Base-by-base conservation (phyloP, 2,329 filamentous ascomycete genomes). In the Pseudogymnoascus sp. region DNA sequence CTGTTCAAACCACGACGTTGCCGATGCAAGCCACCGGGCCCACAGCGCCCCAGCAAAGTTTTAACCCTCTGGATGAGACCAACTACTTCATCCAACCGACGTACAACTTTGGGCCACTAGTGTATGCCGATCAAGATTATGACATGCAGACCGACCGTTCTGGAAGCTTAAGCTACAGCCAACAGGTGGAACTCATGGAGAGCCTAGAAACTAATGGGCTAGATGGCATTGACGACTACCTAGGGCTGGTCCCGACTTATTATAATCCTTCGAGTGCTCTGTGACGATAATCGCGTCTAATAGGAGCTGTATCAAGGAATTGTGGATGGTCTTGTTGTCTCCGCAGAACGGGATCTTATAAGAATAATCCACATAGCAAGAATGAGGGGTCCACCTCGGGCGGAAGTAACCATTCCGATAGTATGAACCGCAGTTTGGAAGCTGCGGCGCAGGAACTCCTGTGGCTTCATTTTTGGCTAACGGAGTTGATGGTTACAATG, bases 131-230 rank as follows among this genome's bases (percentile, higher is more conserved):
- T 48, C 72, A 74, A 9, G 75, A 74, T 60, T 74, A 74, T 28
- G 69, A 74, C 62, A 71, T 77, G 68, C 67, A 74, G 63, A 37
- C 71, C 70, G 80, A 81, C 69, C 81, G 79, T 61, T 83, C 83
- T 67, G 90, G 84, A 64, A 88, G 80, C 61, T 76, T 95, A 30
- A 92, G 85, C 61, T 86, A 91, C 64, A 82, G 90, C 68, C 89
- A 95, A 72, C 90, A 94, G 72, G 74, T 86, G 63, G 89, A 95
- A 74, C 76, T 95, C 35, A 90, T 95, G 87, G 83, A 85, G 60
- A 84, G 85, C 56, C 79, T 95, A 33, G 88, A 94, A 71, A 88
- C 77, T 65, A 82, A 86, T 64, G 84, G 83, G 0, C 74, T 85
- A 69, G 76, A 75, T 23, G 83, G 85, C 57, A 85, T 86, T 65